phyloP scores from a whole-genome alignment of 1,284 basidiomycete genomes.

The Leucoagaricus sp. region DNA sequence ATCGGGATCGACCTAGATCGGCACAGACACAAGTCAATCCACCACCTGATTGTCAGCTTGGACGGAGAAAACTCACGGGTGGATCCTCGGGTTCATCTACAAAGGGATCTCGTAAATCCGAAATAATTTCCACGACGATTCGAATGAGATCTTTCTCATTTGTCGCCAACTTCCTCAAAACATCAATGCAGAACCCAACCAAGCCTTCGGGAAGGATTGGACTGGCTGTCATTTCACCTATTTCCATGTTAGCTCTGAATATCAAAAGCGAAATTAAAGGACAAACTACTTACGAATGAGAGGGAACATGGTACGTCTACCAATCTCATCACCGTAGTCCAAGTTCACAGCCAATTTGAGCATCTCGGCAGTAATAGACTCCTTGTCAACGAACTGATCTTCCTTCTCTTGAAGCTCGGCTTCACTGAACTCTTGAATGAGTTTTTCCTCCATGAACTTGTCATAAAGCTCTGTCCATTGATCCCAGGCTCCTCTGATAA shows the following conservation, averaged over 20 bases:
- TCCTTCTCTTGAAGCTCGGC: constrained; percentile 40
- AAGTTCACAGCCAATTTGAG: constrained; percentile 80
- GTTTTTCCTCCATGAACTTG: constrained; percentile 31
- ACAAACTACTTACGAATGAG: constrained; percentile 66
- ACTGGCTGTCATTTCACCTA: constrained; percentile 82
- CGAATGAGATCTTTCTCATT: constrained; percentile 89
- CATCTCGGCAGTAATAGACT: constrained; percentile 71
- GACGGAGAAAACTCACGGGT: not conserved
- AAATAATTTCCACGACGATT: constrained; percentile 89
- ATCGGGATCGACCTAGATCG: constrained; percentile 20
- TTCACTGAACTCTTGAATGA: constrained; percentile 39
- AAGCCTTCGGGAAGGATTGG: constrained; percentile 72
- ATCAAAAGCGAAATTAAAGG: not conserved
- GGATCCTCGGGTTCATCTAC: constrained; percentile 15
- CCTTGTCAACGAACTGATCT: constrained; percentile 46
- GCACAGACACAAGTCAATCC: constrained; percentile 9
- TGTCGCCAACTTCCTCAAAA: constrained; percentile 73
- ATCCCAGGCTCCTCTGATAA: constrained; percentile 77
- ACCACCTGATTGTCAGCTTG: not conserved
- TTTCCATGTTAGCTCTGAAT: not conserved
- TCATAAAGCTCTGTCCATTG: constrained; percentile 46
- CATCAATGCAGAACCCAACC: constrained; percentile 83
- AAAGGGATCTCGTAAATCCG: constrained; percentile 68
- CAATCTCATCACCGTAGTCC: constrained; percentile 94
- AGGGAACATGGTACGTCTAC: constrained; percentile 87